These are phyloP conservation scores for Lactarius pseudohatsudake DNA, from an alignment of 768 basidiomycete genomes.

Conservation along the genomic window DNA sequence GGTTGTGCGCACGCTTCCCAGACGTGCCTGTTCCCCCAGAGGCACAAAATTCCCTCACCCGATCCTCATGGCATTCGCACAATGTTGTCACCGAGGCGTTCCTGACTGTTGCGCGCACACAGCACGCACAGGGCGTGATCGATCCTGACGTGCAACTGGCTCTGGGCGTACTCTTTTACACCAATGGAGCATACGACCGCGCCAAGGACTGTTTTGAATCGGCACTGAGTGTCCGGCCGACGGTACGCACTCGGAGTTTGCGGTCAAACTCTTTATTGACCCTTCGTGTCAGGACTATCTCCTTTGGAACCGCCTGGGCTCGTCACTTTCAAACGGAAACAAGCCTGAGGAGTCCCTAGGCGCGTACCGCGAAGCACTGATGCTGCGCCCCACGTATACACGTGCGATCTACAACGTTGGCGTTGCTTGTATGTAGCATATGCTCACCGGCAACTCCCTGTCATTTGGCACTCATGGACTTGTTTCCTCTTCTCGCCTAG, in stretches of 20 bases:
- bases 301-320: constrained; percentile 94
- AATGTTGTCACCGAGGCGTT: constrained; percentile 79
- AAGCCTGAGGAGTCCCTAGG: constrained; percentile 92
- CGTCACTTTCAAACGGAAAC: constrained; percentile 90
- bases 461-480: constrained; percentile 12
- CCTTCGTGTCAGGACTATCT: constrained; percentile 67
- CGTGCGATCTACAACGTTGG: constrained; percentile 98
- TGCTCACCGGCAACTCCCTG: constrained; percentile 4
- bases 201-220: constrained; percentile 95
- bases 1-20: constrained; percentile 71
- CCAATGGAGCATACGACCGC: constrained; percentile 77
- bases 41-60: constrained; percentile 50
- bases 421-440: constrained; percentile 76
- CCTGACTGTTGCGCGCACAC: constrained; percentile 76
- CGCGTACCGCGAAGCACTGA: constrained; percentile 87
- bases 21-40: constrained; percentile 54
- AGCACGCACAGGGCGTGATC: constrained; percentile 66
- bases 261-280: constrained; percentile 1
- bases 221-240: constrained; percentile 77
- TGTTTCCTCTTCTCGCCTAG: constrained; percentile 41
- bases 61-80: constrained; percentile 82
- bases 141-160: constrained; percentile 94
- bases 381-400: constrained; percentile 91
- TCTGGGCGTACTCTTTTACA: constrained; percentile 91
- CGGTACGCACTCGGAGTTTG: constrained; percentile 40